Evolutionary conservation across 2,329 filamentous ascomycete species (phyloP).

Genomic region (Lasiodiplodia sp.): DNA sequence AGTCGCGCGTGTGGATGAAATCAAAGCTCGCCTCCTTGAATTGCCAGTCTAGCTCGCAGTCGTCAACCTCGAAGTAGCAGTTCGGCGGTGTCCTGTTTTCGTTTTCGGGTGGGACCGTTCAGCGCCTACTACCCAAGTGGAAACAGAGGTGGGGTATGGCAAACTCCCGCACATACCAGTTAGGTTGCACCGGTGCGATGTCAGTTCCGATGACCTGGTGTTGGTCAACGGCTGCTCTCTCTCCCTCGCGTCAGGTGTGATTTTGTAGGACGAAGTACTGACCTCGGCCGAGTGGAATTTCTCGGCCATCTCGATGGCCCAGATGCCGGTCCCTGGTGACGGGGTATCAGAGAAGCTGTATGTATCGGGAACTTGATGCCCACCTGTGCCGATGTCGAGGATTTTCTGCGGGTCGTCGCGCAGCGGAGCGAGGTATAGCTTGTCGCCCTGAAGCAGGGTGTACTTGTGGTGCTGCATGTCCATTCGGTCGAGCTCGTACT

Average conservation of each 20-base stretch:
- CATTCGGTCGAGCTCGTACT: constrained; percentile 27
- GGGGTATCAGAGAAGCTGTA: background rate
- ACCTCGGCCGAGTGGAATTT: constrained; percentile 28
- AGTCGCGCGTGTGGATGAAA: constrained; percentile 49
- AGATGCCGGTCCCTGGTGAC: constrained; percentile 27
- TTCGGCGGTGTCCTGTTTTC: constrained; percentile 55
- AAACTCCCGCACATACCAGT: constrained; percentile 2
- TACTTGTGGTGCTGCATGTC: constrained; percentile 55
- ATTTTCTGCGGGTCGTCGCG: constrained; percentile 30
- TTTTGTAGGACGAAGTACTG: background rate
- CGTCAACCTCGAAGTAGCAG: constrained; percentile 57
- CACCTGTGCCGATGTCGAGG: constrained; percentile 31
- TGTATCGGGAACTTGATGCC: background rate
- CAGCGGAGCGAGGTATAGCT: constrained; percentile 45
- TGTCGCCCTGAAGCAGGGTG: constrained; percentile 45
- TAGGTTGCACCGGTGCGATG: constrained; percentile 40
- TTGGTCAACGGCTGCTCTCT: background rate
- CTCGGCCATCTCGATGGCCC: constrained; percentile 31
- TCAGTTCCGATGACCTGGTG: constrained; percentile 26
- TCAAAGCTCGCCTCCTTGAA: constrained; percentile 41
- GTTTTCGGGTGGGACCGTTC: background rate
- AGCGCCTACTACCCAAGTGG: background rate
- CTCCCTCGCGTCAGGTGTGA: background rate
- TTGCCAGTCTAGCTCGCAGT: constrained; percentile 54
- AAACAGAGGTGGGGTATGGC: background rate